Evolutionary conservation across 805 yeast genomes (phyloP), one percentile per base, ranked within the genome.

Genomic region (Wickerhamiella alocasiicola): DNA sequence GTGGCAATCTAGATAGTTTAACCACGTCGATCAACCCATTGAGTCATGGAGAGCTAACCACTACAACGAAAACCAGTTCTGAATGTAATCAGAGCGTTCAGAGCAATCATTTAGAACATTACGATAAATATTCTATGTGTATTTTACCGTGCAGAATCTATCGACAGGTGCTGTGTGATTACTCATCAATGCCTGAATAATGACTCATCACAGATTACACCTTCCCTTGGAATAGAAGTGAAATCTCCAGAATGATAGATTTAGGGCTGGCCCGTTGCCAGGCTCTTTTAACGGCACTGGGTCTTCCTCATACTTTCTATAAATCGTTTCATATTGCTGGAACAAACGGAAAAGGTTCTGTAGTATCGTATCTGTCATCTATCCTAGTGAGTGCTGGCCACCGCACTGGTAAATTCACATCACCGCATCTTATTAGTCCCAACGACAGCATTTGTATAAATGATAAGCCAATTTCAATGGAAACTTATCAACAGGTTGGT

Each of bases 301-400:
- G 83, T 0, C 71, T 75, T 50, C 96, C 95, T 0, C 91, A 83
- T 9, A 46, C 55, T 12, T 50, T 62, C 4, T 74, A 74, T 53
- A 71, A 72, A 46, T 76, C 84, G 0, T 64, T 91, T n/a, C 98
- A 91, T 55, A 70, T 91, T 3, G 95, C 95, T 0, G 98, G 98
- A 0, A 88, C 98, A 6, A 88, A 88, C 55, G 98, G 98, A 0
- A 88, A 88, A 55, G 98, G 98, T 0, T 85, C 96, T 0, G 81
- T 87, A 0, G 76, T 94, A 44, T 77, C 95, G 0, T 87, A 85
- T 55, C 44, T 91, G 6, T 68, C 84, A 3, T 74, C 84, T 13
- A 65, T 78, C 2, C 58, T 87, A 19, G 66, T 72, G 16, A 55
- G 57, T 11, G 65, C 72, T 17, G 63, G 55, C 12, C 59, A 71